Percentiles rank a stretch among this genome's conserved stretches.
Conservation (phyloP, 495 filamentous ascomycete species). For the Tetracladium setigerum region DNA sequence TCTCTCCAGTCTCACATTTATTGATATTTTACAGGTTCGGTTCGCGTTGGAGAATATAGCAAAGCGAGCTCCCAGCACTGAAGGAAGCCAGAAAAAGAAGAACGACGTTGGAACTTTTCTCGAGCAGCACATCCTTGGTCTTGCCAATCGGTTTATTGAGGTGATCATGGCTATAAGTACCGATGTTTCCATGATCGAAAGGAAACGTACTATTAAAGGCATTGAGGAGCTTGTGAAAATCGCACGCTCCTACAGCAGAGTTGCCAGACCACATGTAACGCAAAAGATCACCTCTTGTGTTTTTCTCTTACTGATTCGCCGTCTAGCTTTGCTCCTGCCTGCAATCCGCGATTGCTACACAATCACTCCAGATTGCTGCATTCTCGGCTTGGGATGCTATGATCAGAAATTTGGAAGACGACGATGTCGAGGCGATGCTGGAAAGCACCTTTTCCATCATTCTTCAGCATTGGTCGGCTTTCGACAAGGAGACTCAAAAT, state of each 20-base stretch:
- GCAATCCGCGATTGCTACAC: conserved; percentile 68
- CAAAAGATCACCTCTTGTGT: conserved; percentile 3
- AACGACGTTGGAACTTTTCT: conserved; percentile 69
- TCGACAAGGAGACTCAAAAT: conserved; percentile 51
- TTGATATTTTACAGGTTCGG: conserved; percentile 24
- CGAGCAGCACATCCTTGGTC: conserved; percentile 76
- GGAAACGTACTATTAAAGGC: conserved; percentile 69
- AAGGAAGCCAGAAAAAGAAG: conserved; percentile 42
- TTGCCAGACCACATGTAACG: conserved; percentile 80
- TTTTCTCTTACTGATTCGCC: not conserved
- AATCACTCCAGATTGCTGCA: conserved; percentile 64
- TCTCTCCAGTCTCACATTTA: not conserved
- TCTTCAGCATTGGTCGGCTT: conserved; percentile 65
- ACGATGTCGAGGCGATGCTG: conserved; percentile 69
- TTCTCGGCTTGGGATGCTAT: conserved; percentile 81
- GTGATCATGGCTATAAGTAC: conserved; percentile 60
- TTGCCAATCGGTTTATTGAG: conserved; percentile 76
- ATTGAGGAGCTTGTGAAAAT: conserved; percentile 84
- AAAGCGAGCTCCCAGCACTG: not conserved
- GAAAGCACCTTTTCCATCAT: conserved; percentile 86
- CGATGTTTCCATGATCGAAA: conserved; percentile 25
- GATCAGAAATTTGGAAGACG: conserved; percentile 61
- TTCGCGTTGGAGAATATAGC: conserved; percentile 1
- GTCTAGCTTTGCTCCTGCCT: conserved; percentile 76
- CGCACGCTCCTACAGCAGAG: conserved; percentile 57